Percentiles rank a stretch among this genome's conserved stretches.
phyloP scores from a whole-genome alignment of 441 rosid species.

The Pelargonium exstipulatum region DNA sequence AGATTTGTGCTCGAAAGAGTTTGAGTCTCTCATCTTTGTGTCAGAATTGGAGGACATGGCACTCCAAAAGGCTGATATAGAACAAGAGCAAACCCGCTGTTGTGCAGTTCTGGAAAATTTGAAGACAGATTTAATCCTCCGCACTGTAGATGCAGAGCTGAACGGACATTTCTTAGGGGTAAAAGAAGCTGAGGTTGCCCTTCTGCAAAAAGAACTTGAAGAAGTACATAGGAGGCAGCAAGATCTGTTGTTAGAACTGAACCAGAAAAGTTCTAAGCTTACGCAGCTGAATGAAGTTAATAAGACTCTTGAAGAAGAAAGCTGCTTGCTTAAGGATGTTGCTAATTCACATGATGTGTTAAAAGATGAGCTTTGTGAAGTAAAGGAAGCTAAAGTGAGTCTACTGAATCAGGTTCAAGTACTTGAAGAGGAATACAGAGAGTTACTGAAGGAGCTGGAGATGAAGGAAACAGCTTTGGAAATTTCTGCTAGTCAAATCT shows the following conservation, averaged over 20 bases:
- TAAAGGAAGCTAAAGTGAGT: constrained; percentile 24
- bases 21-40: constrained; percentile 57
- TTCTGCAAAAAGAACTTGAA: constrained; percentile 32
- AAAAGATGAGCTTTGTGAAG: constrained; percentile 32
- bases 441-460: constrained; percentile 27
- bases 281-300: constrained; percentile 22
- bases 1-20: constrained; percentile 58
- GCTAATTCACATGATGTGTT: constrained; percentile 23
- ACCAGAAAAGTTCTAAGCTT: constrained; percentile 18
- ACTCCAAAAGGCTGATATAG: constrained; percentile 30
- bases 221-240: constrained; percentile 25
- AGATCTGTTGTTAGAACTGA: constrained; percentile 22
- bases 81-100: constrained; percentile 33
- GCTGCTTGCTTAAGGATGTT: constrained; percentile 23
- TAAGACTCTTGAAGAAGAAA: constrained; percentile 23
- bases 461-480: constrained; percentile 33
- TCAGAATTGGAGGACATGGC: constrained; percentile 47
- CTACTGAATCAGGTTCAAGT: constrained; percentile 32
- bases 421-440: constrained; percentile 33
- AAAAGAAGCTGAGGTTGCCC: constrained; percentile 31
- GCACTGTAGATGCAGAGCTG: constrained; percentile 50
- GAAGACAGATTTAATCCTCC: constrained; percentile 43
- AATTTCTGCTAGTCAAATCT: constrained; percentile 27
- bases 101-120: constrained; percentile 42
- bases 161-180: constrained; percentile 40